These are phyloP conservation scores for Telopea speciosissima DNA, from an alignment of 177 flowering plant species.

Conservation along the genomic window DNA sequence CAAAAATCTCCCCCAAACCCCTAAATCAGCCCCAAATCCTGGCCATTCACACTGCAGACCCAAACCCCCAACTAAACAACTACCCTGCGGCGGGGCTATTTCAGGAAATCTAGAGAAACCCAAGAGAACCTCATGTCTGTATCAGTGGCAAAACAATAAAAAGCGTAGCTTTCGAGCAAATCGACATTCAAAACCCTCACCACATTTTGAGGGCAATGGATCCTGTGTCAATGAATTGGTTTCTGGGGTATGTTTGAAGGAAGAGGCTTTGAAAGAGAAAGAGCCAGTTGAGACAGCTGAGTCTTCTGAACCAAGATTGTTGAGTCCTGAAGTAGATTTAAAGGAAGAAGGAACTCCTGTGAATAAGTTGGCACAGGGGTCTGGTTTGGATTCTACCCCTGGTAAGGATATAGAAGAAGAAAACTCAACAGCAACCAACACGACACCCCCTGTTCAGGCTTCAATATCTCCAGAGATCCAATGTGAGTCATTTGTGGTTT, in stretches of 20 bases:
- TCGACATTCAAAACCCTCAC: slow-evolving; percentile 1
- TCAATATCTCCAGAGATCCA: slow-evolving; percentile 86
- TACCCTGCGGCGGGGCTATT: slow-evolving; percentile 11
- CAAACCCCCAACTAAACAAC: slow-evolving; percentile 18
- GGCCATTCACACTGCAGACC: slow-evolving; percentile 18
- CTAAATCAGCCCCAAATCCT: slow-evolving; percentile 40
- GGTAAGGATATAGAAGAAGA: slow-evolving; percentile 14
- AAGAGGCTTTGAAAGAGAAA: not conserved
- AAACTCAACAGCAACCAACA: slow-evolving; percentile 11
- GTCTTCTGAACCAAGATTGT: slow-evolving; percentile 8
- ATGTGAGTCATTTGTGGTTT: slow-evolving; percentile 28
- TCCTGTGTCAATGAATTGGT: not conserved
- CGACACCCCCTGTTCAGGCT: slow-evolving; percentile 68
- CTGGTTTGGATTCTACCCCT: slow-evolving; percentile 19
- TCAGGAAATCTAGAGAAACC: slow-evolving; percentile 9
- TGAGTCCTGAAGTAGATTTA: not conserved
- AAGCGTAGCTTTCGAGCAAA: slow-evolving; percentile 11
- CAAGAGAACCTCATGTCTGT: slow-evolving; percentile 18
- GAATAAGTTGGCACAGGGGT: slow-evolving; percentile 24
- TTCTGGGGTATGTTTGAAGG: slow-evolving; percentile 11
- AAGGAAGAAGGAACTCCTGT: slow-evolving; percentile 38
- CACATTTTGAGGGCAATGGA: not conserved
- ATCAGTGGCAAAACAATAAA: slow-evolving; percentile 24
- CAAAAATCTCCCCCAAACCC: slow-evolving; percentile 20
- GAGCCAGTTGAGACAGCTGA: slow-evolving; percentile 15